These are phyloP conservation scores for Biscutella auriculata DNA, from an alignment of 441 rosid species.

Conservation along the genomic window DNA sequence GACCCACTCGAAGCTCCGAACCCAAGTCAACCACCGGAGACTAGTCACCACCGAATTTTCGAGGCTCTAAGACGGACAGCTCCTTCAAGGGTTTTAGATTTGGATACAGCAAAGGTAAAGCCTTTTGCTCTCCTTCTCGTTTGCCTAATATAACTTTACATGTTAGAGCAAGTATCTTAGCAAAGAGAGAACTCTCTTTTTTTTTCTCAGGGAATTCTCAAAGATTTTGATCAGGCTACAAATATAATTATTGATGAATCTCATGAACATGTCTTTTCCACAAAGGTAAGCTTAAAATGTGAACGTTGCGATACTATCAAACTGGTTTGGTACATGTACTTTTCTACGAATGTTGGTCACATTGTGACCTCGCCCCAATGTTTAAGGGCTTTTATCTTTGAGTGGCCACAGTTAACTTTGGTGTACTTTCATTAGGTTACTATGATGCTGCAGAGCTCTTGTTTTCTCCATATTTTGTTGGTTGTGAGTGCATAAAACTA, in stretches of 20 bases:
- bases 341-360: neutral
- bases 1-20: too few species aligned
- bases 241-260: conserved; percentile 94
- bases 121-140: too few species aligned
- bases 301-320: neutral
- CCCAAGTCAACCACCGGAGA: too few species aligned
- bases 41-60: too few species aligned
- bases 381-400: neutral
- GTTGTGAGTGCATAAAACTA: neutral
- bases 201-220: conserved; percentile 52
- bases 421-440: neutral
- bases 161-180: neutral
- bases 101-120: too few species aligned
- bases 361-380: neutral
- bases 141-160: too few species aligned
- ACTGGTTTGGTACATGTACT: neutral
- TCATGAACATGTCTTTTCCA: conserved; percentile 89
- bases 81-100: too few species aligned
- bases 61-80: too few species aligned
- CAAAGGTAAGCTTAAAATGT: conserved; percentile 40
- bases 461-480: neutral
- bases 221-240: conserved; percentile 94
- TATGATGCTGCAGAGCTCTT: neutral
- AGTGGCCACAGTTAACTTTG: neutral
- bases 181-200: neutral